Conservation (phyloP, 2,329 filamentous ascomycete genomes). For the Dissoconium aciculare region DNA sequence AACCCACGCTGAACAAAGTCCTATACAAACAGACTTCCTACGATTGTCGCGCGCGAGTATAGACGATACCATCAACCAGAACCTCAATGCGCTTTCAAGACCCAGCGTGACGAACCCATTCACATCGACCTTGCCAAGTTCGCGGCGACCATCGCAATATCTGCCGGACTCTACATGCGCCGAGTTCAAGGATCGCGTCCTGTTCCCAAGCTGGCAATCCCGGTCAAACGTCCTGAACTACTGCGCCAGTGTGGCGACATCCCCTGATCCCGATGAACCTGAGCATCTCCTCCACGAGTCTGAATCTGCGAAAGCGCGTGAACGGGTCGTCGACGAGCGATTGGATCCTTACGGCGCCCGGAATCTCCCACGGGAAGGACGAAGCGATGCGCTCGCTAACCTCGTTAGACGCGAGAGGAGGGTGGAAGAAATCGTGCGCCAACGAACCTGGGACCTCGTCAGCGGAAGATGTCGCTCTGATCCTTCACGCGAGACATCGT, state of each 20-base stretch:
- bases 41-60: slow-evolving; percentile 69
- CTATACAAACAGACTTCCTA: slow-evolving; percentile 86
- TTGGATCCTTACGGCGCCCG: slow-evolving; percentile 81
- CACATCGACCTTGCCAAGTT: slow-evolving; percentile 25
- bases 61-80: slow-evolving; percentile 87
- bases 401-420: slow-evolving; percentile 60
- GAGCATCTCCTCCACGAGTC: slow-evolving; percentile 54
- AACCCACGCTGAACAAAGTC: no score
- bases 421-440: slow-evolving; percentile 65
- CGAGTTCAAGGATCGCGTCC: slow-evolving; percentile 56
- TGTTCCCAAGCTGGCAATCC: slow-evolving; percentile 80
- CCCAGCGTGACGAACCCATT: slow-evolving; percentile 57
- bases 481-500: slow-evolving; percentile 39
- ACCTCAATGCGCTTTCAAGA: slow-evolving; percentile 75
- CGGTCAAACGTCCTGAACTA: slow-evolving; percentile 75
- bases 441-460: slow-evolving; percentile 67
- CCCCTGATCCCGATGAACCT: slow-evolving; percentile 75
- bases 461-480: slow-evolving; percentile 55
- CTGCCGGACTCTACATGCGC: slow-evolving; percentile 51
- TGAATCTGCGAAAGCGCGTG: slow-evolving; percentile 54
- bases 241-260: slow-evolving; percentile 75
- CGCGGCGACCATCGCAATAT: slow-evolving; percentile 25
- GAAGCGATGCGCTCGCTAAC: slow-evolving; percentile 64
- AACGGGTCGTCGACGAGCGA: slow-evolving; percentile 69
- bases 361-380: slow-evolving; percentile 64